Percentiles rank a stretch among this genome's conserved stretches.
phyloP scores from a whole-genome alignment of 805 yeast species.

The Kregervanrija pseudodelftensis region DNA sequence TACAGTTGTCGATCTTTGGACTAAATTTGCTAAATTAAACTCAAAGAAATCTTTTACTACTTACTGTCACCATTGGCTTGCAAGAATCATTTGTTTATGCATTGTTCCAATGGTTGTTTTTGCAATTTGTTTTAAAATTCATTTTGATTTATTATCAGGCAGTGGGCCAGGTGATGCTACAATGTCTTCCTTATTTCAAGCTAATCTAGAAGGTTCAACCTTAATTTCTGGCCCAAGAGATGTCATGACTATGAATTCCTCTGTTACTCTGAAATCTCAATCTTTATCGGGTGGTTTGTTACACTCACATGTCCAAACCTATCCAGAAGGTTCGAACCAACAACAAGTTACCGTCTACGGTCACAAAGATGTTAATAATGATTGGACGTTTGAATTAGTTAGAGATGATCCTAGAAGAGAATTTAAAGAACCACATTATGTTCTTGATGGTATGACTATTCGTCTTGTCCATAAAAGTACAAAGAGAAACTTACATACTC shows the following conservation, averaged over 20 bases:
- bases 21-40: constrained; percentile 67
- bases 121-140: constrained; percentile 68
- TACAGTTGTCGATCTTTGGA: constrained; percentile 86
- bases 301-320: constrained; percentile 80
- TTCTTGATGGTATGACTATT: constrained; percentile 58
- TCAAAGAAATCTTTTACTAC: constrained; percentile 19
- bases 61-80: constrained; percentile 62
- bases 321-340: constrained; percentile 89
- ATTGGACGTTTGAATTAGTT: constrained; percentile 64
- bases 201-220: constrained; percentile 59
- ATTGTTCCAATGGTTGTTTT: constrained; percentile 66
- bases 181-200: constrained; percentile 79
- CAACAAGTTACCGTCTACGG: constrained; percentile 96
- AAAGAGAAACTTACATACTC: constrained; percentile 77
- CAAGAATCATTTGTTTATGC: constrained; percentile 60
- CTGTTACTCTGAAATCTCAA: constrained; percentile 58
- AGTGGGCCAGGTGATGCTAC: constrained; percentile 72
- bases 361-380: constrained; percentile 82
- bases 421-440: constrained; percentile 27
- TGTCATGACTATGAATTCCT: constrained; percentile 44
- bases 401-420: constrained; percentile 35
- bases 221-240: constrained; percentile 63
- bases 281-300: constrained; percentile 68
- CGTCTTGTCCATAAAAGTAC: constrained; percentile 68
- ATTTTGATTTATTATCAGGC: constrained; percentile 65